Percentiles rank a stretch among this genome's conserved stretches.
These are phyloP conservation scores for Lactarius sp. DNA, from an alignment of 768 basidiomycete genomes.

Conservation along the genomic window DNA sequence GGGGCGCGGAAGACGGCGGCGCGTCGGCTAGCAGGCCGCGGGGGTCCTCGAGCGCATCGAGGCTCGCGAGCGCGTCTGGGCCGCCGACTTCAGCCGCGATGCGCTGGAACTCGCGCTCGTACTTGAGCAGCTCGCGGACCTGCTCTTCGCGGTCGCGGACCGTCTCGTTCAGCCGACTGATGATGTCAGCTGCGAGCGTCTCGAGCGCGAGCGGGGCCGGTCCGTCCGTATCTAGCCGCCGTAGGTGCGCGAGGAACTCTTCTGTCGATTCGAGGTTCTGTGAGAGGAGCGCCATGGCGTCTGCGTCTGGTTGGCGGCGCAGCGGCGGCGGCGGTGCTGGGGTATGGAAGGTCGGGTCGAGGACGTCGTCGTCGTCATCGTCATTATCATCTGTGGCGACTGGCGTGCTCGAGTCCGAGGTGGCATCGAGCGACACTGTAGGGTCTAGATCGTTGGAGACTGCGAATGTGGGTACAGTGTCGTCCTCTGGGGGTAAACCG, in stretches of 20 bases:
- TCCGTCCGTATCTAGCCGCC: constrained; percentile 57
- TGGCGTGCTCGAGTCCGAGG: constrained; percentile 9
- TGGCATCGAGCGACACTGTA: constrained; percentile 12
- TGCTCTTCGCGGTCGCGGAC: constrained; percentile 76
- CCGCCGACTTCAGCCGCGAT: constrained; percentile 77
- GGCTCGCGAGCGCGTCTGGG: constrained; percentile 59
- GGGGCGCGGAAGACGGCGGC: constrained; percentile 29
- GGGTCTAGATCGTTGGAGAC: constrained; percentile 32
- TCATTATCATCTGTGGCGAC: constrained; percentile 31
- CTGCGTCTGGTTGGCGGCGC: constrained; percentile 39
- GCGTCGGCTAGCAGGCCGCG: constrained; percentile 42
- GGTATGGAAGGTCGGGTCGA: constrained; percentile 44
- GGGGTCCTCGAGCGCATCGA: constrained; percentile 56
- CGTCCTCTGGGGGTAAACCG: constrained; percentile 28
- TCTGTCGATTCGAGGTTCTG: constrained; percentile 74
- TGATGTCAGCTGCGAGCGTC: constrained; percentile 65
- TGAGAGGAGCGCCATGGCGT: constrained; percentile 69
- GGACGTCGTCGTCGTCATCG: constrained; percentile 14
- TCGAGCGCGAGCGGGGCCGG: constrained; percentile 45
- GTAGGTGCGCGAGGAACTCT: constrained; percentile 67
- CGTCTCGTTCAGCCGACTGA: constrained; percentile 70
- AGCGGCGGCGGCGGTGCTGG: constrained; percentile 30
- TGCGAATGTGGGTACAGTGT: constrained; percentile 33
- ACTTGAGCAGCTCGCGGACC: constrained; percentile 70
- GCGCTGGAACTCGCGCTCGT: constrained; percentile 73